Conservation (phyloP, 495 filamentous ascomycete genomes). For the Neurospora sp. region DNA sequence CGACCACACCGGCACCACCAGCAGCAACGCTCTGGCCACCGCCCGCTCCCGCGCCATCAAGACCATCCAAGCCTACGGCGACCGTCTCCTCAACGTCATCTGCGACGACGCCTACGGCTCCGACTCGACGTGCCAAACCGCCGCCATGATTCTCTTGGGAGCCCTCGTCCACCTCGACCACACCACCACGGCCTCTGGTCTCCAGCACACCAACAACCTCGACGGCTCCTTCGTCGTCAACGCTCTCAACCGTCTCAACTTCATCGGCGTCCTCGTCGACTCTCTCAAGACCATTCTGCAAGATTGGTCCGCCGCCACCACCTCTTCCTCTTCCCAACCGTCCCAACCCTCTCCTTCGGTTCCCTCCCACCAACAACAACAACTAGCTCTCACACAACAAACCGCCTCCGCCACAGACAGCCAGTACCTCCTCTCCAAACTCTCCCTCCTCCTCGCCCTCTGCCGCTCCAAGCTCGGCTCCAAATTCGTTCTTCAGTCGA, state of each 20-base stretch:
- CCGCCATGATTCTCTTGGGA: conserved; percentile 66
- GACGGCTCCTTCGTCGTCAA: conserved; percentile 64
- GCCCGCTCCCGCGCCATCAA: conserved; percentile 57
- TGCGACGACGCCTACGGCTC: conserved; percentile 91
- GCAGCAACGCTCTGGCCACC: conserved; percentile 20
- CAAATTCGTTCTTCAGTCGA: conserved; percentile 69
- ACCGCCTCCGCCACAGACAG: conserved; percentile 14
- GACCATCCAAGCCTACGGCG: conserved; percentile 65
- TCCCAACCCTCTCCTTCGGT: background rate
- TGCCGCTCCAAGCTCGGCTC: conserved; percentile 73
- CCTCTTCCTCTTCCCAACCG: background rate
- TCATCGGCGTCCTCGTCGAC: conserved; percentile 80
- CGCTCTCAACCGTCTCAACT: conserved; percentile 72
- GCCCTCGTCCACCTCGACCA: conserved; percentile 60
- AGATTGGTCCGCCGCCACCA: conserved; percentile 38
- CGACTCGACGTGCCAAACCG: conserved; percentile 67
- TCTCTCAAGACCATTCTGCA: conserved; percentile 59
- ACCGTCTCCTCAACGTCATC: conserved; percentile 69
- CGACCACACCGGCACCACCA: conserved; percentile 7
- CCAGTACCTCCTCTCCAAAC: conserved; percentile 61
- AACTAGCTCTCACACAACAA: conserved; percentile 7
- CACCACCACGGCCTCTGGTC: background rate
- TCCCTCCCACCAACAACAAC: background rate
- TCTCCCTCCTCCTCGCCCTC: conserved; percentile 75
- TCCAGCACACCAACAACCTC: conserved; percentile 24